Base-by-base conservation (phyloP, 176 grass and related monocot species). In the Pharus latifolius region DNA sequence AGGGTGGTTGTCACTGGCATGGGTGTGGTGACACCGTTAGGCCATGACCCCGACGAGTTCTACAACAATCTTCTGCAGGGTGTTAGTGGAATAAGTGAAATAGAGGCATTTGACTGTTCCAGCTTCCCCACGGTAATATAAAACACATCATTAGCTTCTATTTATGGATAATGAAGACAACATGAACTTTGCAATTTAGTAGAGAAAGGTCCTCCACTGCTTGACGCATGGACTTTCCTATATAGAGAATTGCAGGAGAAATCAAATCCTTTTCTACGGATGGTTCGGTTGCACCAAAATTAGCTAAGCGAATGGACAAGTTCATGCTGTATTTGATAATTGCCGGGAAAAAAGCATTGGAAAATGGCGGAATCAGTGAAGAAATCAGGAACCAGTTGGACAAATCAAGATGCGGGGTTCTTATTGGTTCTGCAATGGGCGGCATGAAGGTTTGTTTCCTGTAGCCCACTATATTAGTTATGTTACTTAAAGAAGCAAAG, bases 361-460 rank as follows among this genome's bases (percentile, higher is more conserved):
- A 91, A 64, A 78, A 99, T 85, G 90, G 82, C 40, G 95, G 87
- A 76, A 80, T 99, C 56, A 99, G 84, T 5, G 87, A 99, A 69
- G 90, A 88, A 56, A 58, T 99, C 71, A 91, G 91, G 87, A 82
- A 67, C 19, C 75, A 84, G 30, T 59, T 99, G 66, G 95, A 99
- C 31, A 94, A 99, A 75, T 88, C 90, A 45, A 88, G 79, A 79
- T 99, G 87, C 68, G 95, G 95, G 49, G 84, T 99, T 45, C 87
- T 99, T 15, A 88, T 99, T 63, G 95, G 95, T 34, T 99, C 95
- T 86, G 95, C 81, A 73, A 88, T 99, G 95, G 95, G 95, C 70
- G 95, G 95, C 30, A 94, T 99, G 95, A 94, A 91, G 90, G 95
- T 99, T 71, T 11, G 1, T 20, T 63, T 38, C 33, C 41, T 56